Conservation (phyloP, 768 basidiomycete genomes). For the Russula sp. region DNA sequence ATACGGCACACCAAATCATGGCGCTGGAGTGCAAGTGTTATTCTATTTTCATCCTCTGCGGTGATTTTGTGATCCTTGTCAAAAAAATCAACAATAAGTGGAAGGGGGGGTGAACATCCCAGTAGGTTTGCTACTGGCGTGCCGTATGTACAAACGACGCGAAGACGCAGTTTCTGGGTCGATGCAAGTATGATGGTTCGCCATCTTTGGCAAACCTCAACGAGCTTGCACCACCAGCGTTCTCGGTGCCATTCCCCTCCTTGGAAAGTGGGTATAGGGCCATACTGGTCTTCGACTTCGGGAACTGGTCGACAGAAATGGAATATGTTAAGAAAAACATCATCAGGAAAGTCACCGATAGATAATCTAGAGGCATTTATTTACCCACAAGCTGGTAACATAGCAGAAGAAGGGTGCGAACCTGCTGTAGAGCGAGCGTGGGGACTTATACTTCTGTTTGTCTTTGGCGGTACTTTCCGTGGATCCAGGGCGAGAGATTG, state of each 20-base stretch:
- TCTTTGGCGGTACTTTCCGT: too few species aligned
- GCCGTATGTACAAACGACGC: neutral
- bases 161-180: neutral
- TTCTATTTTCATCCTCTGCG: neutral
- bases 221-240: neutral
- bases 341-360: too few species aligned
- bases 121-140: neutral
- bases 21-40: neutral
- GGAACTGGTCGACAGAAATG: too few species aligned
- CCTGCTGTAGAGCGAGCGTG: too few species aligned
- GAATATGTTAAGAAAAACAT: too few species aligned
- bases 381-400: too few species aligned
- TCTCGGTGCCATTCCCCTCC: neutral
- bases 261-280: too few species aligned
- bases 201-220: neutral
- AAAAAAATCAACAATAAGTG: neutral
- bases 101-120: neutral
- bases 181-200: neutral
- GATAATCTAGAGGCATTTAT: too few species aligned
- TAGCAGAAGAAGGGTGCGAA: too few species aligned
- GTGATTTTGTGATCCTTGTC: neutral
- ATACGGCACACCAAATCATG: neutral
- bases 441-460: too few species aligned
- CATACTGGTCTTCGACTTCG: too few species aligned
- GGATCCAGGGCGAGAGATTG: too few species aligned